Evolutionary conservation across 139 green algal genomes (phyloP).

Genomic region (Astrephomene gubernaculifera): DNA sequence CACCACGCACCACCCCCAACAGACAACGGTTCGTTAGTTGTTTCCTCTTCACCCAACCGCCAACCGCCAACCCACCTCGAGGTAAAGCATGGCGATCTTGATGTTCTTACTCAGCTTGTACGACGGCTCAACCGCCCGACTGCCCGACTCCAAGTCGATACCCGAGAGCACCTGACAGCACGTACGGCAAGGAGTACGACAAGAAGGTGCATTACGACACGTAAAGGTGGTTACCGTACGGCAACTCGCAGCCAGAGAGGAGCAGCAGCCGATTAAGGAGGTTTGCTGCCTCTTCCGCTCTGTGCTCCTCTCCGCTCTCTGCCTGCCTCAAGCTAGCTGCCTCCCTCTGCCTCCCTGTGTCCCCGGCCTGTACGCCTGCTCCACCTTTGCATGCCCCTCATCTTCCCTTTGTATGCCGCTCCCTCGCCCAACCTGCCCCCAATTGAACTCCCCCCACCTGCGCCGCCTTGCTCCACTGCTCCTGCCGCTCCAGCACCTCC

Average conservation of each 20-base stretch:
- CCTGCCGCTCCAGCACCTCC: constrained; percentile 78
- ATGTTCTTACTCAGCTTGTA: constrained; percentile 94
- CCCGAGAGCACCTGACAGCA: constrained; percentile 72
- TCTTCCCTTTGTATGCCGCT: background rate
- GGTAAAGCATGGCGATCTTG: constrained; percentile 96
- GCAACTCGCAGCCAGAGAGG: too few species aligned
- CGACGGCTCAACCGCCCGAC: constrained; percentile 59
- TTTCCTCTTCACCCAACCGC: background rate
- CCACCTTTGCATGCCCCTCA: background rate
- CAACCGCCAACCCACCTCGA: constrained; percentile 49
- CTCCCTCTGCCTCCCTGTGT: background rate
- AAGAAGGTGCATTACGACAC: too few species aligned
- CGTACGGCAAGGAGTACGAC: too few species aligned
- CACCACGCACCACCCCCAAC: too few species aligned
- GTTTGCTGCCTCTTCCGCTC: too few species aligned
- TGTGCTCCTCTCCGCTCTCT: background rate
- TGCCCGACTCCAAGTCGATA: constrained; percentile 92
- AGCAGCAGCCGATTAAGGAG: too few species aligned
- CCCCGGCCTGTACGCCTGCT: background rate
- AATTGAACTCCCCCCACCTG: constrained; percentile 49
- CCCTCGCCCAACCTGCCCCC: background rate
- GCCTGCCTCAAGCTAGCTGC: background rate
- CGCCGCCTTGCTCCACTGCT: constrained; percentile 93
- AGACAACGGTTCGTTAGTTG: too few species aligned
- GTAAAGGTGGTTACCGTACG: too few species aligned